These are phyloP conservation scores for Beauveria brongniartii DNA, from an alignment of 2,329 filamentous ascomycete species.

Conservation along the genomic window DNA sequence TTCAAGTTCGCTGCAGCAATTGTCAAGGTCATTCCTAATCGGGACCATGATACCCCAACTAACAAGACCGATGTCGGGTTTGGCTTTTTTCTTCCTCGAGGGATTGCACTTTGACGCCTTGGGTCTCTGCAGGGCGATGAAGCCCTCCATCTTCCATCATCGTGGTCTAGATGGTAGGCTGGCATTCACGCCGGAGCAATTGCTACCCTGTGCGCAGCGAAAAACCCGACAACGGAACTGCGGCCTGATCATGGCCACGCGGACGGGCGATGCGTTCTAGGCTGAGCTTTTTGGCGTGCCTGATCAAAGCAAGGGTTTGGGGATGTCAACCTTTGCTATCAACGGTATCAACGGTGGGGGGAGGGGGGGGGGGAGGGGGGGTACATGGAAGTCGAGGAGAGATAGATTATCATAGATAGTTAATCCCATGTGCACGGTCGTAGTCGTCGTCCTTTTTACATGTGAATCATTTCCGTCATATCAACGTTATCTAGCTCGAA, in stretches of 20 bases:
- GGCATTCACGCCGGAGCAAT: not conserved
- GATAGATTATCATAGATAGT: too few relatives aligned
- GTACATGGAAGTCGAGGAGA: too few relatives aligned
- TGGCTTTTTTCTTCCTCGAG: not conserved
- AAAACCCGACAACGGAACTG: not conserved
- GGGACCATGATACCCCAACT: constrained; percentile 2
- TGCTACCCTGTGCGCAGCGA: not conserved
- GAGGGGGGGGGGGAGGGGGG: too few relatives aligned
- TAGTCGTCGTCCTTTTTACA: too few relatives aligned
- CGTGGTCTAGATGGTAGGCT: not conserved
- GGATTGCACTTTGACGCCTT: not conserved
- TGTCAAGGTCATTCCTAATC: constrained; percentile 12
- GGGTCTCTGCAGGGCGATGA: not conserved
- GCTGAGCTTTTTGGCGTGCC: not conserved
- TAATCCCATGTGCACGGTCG: too few relatives aligned
- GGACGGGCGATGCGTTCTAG: not conserved
- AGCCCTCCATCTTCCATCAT: not conserved
- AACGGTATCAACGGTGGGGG: not conserved
- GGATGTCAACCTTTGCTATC: too few relatives aligned
- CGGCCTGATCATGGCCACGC: not conserved
- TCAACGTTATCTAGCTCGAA: not conserved
- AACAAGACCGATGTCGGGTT: constrained; percentile 13
- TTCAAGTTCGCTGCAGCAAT: constrained; percentile 8
- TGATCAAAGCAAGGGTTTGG: not conserved
- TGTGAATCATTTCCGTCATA: not conserved